Evolutionary conservation across 2,329 filamentous ascomycete species (phyloP).

Genomic region (Chaetomium strumarium): DNA sequence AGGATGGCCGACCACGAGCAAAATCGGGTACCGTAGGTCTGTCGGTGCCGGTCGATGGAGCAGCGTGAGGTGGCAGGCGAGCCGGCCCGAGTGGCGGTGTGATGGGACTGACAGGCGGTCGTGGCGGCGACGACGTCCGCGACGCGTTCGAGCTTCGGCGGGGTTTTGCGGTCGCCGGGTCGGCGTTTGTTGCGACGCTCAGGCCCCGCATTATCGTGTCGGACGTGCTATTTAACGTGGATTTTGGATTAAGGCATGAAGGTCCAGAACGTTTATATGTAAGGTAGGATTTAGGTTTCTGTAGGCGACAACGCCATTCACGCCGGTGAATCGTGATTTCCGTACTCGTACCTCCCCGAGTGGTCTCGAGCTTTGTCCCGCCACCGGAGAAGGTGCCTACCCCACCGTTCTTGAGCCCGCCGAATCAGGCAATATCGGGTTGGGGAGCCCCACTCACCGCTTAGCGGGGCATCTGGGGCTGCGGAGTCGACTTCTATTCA

Average conservation of each 20-base stretch:
- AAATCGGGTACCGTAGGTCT: slow-evolving; percentile 24
- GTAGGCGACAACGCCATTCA: neutral
- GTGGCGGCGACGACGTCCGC: slow-evolving; percentile 40
- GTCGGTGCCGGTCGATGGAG: slow-evolving; percentile 17
- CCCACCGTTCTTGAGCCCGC: too few relatives aligned
- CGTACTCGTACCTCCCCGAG: too few relatives aligned
- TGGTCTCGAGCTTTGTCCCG: too few relatives aligned
- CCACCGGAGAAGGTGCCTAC: too few relatives aligned
- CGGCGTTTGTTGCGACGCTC: slow-evolving; percentile 25
- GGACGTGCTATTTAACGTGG: neutral
- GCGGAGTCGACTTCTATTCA: too few relatives aligned
- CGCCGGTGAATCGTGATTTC: too few relatives aligned
- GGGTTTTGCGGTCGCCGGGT: slow-evolving; percentile 14
- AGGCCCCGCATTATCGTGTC: slow-evolving; percentile 28
- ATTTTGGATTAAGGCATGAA: neutral
- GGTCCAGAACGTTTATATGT: neutral
- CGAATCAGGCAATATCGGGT: too few relatives aligned
- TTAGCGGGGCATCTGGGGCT: too few relatives aligned
- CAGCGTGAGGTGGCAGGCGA: slow-evolving; percentile 22
- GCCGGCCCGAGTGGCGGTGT: slow-evolving; percentile 44
- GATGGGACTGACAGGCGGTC: slow-evolving; percentile 50
- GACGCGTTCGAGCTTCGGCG: slow-evolving; percentile 14
- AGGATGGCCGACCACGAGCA: slow-evolving; percentile 32
- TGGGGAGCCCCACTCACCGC: too few relatives aligned
- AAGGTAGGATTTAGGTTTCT: neutral